Percentiles rank a stretch among this genome's conserved stretches.
Conservation (phyloP, 768 basidiomycete genomes). For the Russula lepida region DNA sequence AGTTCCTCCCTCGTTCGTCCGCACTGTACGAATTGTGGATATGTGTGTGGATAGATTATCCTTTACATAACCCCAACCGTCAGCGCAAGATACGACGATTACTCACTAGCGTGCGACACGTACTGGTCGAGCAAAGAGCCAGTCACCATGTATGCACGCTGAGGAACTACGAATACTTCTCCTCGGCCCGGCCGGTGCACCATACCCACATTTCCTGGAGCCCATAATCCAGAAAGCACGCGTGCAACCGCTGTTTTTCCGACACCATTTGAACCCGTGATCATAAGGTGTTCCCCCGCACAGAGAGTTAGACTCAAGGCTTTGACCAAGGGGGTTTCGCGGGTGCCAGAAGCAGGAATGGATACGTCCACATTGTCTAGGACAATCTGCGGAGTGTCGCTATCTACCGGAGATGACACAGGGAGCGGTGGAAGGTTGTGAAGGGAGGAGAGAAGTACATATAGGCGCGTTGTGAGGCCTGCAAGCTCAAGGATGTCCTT, state of each 20-base stretch:
- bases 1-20: constrained; percentile 63
- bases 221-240: constrained; percentile 87
- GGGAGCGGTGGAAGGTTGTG: constrained; percentile 61
- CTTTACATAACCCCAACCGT: constrained; percentile 22
- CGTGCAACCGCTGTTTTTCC: constrained; percentile 88
- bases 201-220: constrained; percentile 35
- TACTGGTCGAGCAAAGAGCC: constrained; percentile 83
- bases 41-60: constrained; percentile 86
- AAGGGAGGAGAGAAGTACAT: constrained; percentile 77
- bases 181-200: constrained; percentile 25
- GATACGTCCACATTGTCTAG: constrained; percentile 63
- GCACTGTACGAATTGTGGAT: constrained; percentile 54
- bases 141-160: constrained; percentile 85
- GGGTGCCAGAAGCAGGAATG: constrained; percentile 34
- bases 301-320: constrained; percentile 56
- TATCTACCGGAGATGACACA: constrained; percentile 28
- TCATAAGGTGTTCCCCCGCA: constrained; percentile 82
- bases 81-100: background rate
- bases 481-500: constrained; percentile 95
- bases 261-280: constrained; percentile 88
- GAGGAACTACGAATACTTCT: constrained; percentile 78
- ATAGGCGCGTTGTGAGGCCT: constrained; percentile 84
- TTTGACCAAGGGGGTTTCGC: constrained; percentile 43
- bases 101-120: constrained; percentile 21
- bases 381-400: constrained; percentile 39